Evolutionary conservation across 208 protist species (phyloP).

Genomic region (Acanthamoeba royreba): DNA sequence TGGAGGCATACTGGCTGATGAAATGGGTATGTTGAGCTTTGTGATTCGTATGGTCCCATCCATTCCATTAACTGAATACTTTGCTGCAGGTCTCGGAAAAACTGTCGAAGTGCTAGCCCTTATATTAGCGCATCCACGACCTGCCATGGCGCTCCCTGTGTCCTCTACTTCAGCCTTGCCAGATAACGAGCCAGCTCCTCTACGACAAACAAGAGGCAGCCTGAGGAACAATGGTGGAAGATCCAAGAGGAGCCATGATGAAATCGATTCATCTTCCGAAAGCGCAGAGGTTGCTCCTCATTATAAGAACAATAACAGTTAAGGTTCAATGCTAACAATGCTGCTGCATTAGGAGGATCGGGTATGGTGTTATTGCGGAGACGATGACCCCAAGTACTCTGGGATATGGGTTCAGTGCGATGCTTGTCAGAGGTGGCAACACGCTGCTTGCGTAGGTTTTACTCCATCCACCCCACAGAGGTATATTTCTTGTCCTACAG

Average conservation of each 20-base stretch:
- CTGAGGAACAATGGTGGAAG: not conserved
- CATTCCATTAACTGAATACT: not conserved
- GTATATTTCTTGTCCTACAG: not conserved
- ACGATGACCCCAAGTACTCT: not conserved
- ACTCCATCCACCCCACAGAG: not conserved
- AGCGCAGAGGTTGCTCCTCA: no score
- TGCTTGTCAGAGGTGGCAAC: not conserved
- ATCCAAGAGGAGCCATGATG: not conserved
- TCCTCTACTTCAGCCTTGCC: no score
- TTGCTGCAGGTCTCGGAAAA: not conserved
- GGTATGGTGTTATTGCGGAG: conserved; percentile 20
- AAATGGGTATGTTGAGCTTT: no score
- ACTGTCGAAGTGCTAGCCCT: conserved; percentile 25
- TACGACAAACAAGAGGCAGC: not conserved
- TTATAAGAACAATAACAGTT: no score
- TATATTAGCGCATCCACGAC: not conserved
- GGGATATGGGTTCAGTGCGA: conserved; percentile 41
- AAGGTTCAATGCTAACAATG: no score
- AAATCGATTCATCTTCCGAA: not conserved
- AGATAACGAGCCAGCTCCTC: not conserved
- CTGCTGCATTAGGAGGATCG: not conserved
- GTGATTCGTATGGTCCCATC: no score
- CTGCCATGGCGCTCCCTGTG: no score
- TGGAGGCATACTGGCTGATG: conserved; percentile 8
- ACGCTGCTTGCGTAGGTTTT: not conserved